phyloP scores from a whole-genome alignment of 306 rosid species.

The Ormosia emarginata region DNA sequence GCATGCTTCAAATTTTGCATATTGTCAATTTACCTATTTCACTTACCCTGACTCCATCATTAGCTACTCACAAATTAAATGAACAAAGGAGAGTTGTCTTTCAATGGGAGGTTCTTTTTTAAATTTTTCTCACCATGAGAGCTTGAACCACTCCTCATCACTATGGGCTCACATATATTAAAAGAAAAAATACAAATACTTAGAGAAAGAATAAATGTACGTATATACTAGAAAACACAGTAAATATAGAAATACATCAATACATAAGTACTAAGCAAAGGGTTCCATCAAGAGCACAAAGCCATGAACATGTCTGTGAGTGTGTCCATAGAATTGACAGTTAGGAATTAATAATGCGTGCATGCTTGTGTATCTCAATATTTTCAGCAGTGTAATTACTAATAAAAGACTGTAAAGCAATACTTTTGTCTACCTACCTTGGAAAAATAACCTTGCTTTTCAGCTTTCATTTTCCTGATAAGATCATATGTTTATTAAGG shows the following conservation, averaged over 20 bases:
- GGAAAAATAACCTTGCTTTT: constrained; percentile 68
- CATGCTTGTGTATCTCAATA: background rate
- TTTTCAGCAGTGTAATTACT: constrained; percentile 3
- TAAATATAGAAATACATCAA: background rate
- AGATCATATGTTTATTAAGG: background rate
- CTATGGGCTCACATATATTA: background rate
- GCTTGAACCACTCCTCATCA: background rate
- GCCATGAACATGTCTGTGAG: background rate
- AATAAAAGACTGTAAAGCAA: background rate
- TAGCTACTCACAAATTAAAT: background rate
- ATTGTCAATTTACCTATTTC: background rate
- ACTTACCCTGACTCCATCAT: background rate
- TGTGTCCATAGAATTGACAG: constrained; percentile 5
- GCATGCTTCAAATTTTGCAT: background rate
- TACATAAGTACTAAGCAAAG: background rate
- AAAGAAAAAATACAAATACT: background rate
- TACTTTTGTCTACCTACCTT: constrained; percentile 43
- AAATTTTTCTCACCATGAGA: background rate
- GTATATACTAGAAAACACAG: background rate
- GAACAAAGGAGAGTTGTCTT: background rate
- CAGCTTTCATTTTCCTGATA: constrained; percentile 69
- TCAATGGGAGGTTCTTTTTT: background rate
- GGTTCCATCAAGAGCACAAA: background rate
- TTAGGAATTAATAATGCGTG: constrained; percentile 6
- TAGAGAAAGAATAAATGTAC: background rate